A percentile compares a stretch with the other conserved stretches of the same genome.
These are phyloP conservation scores for Aurifilum marmelostoma DNA, from an alignment of 2,329 filamentous ascomycete genomes.

Conservation along the genomic window DNA sequence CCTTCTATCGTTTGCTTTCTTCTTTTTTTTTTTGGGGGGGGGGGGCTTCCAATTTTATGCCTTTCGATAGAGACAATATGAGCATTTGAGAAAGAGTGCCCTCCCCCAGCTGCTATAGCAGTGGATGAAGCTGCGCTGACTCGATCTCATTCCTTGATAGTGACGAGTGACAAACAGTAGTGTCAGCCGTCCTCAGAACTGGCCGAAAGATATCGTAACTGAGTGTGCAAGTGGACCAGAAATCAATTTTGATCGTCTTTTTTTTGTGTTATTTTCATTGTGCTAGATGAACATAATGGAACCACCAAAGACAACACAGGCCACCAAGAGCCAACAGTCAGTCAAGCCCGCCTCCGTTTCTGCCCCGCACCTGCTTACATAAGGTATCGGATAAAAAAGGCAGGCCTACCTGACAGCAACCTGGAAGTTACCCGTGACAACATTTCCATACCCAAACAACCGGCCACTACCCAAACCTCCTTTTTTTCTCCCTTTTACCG, in stretches of 20 bases:
- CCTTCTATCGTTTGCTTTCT: not conserved
- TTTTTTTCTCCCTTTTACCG: conserved; percentile 2
- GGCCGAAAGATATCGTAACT: not conserved
- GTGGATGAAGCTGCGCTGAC: not conserved
- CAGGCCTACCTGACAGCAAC: conserved; percentile 2
- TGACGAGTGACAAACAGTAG: not conserved
- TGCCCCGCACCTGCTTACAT: conserved; percentile 28
- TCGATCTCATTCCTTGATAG: not conserved
- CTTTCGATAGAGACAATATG: not conserved
- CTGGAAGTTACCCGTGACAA: conserved; percentile 16
- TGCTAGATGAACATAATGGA: conserved; percentile 14
- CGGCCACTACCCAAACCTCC: conserved; percentile 15
- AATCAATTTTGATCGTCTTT: not conserved
- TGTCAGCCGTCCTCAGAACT: not conserved
- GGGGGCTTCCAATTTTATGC: not conserved
- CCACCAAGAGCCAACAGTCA: not conserved
- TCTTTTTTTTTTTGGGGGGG: not conserved
- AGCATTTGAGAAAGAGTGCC: not conserved
- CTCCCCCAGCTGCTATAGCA: not conserved
- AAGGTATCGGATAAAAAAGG: conserved; percentile 16
- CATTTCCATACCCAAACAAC: conserved; percentile 25
- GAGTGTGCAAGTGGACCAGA: not conserved
- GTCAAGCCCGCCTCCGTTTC: not conserved
- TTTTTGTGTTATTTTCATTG: not conserved
- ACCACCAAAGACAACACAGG: not conserved